Conservation (phyloP, 2,329 filamentous ascomycete genomes). For the Claviceps fusiformis region DNA sequence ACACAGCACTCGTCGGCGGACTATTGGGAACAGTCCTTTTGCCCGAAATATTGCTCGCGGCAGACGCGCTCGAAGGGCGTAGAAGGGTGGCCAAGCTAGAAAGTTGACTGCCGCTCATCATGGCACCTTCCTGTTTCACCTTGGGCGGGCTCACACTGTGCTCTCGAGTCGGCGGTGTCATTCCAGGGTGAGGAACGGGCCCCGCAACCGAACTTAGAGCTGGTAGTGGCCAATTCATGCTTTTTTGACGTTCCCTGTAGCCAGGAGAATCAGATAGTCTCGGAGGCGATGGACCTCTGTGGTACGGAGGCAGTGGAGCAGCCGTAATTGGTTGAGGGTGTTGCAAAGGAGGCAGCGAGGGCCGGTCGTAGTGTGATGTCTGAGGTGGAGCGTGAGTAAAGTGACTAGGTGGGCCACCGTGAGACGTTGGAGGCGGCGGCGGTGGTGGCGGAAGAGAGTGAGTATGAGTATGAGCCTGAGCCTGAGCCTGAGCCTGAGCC, state of each 20-base stretch:
- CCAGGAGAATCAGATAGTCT: constrained; percentile 27
- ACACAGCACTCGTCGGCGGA: constrained; percentile 15
- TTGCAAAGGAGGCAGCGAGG: constrained; percentile 24
- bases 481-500: no score
- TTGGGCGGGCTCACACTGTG: constrained; percentile 36
- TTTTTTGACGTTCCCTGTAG: constrained; percentile 30
- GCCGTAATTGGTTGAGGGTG: constrained; percentile 13
- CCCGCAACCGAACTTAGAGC: constrained; percentile 18
- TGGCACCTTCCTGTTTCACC: constrained; percentile 23
- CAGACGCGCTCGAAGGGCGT: constrained; percentile 38
- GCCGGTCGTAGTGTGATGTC: constrained; percentile 18
- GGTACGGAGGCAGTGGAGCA: constrained; percentile 16
- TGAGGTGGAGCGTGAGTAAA: constrained; percentile 10
- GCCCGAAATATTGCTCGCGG: constrained; percentile 28
- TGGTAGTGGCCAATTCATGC: constrained; percentile 30
- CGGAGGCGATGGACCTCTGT: constrained; percentile 22
- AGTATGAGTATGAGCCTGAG: no score
- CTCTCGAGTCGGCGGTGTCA: constrained; percentile 29
- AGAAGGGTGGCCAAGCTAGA: constrained; percentile 35
- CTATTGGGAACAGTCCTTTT: constrained; percentile 30
- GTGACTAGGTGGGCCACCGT: constrained; percentile 16
- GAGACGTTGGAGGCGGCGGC: constrained; percentile 12
- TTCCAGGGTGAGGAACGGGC: constrained; percentile 14
- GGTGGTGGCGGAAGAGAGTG: constrained; percentile 9
- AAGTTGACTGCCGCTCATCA: constrained; percentile 19